Evolutionary conservation across 306 rosid species (phyloP), one percentile per base, ranked within the genome.

Genomic region (Quercus ilex): DNA sequence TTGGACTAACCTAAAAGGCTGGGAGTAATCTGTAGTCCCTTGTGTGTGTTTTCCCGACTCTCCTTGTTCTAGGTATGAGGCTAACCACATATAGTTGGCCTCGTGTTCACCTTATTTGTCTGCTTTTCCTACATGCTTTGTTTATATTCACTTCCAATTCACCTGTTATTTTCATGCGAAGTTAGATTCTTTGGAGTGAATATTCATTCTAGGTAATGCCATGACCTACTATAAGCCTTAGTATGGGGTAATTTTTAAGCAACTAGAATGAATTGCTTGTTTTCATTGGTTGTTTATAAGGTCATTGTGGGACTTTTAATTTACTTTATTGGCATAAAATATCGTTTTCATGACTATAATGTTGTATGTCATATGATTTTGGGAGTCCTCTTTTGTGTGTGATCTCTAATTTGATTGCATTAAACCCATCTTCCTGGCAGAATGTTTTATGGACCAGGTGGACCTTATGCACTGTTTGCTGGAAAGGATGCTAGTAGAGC

Each of bases 401-500:
- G 58, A 46, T 15, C 10, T 58, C 31, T 78, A n/a, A 58, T 51
- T 52, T 87, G 70, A 75, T 46, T 20, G 38, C 19, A n/a, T 51
- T 65, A 55, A 30, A 78, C 14, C 38, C 55, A 49, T 41, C 49
- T 43, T 71, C 21, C 11, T 79, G 69, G 76, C 92, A 96, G 99
- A 89, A 82, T 89, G 94, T 96, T 96, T 80, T 96, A 96, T 83
- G 99, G 99, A 74, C 99, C 98, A 0, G 97, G 97, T 18, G 99
- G 99, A 18, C 96, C 99, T 8, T 96, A 96, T 74, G 99, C 99
- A 8, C 82, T 96, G 65, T 96, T 96, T 31, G 97, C 99, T 2
- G 99, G 99, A 38, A 96, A 96, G 79, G 99, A 96, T 83, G 98
- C 98, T 8, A 96, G 99, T 83, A 89, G 97, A 78, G 99, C 99